Percentiles rank a stretch among this genome's conserved stretches.
These are phyloP conservation scores for Boletus bicolor DNA, from an alignment of 768 basidiomycete genomes.

Conservation along the genomic window DNA sequence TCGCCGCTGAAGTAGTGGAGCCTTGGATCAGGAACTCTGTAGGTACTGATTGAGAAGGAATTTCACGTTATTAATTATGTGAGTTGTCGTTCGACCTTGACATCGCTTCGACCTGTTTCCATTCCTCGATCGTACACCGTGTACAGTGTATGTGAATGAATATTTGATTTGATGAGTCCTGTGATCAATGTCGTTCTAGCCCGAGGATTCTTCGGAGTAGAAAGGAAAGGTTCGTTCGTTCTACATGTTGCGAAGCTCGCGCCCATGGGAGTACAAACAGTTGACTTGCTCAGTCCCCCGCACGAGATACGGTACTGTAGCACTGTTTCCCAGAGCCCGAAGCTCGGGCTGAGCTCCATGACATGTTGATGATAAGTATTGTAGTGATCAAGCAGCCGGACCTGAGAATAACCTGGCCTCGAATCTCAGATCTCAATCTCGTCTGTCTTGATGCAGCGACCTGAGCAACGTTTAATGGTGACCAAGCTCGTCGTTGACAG, in stretches of 20 bases:
- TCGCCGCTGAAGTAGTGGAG: conserved; percentile 39
- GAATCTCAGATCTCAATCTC: background rate
- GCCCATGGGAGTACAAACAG: background rate
- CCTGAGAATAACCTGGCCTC: background rate
- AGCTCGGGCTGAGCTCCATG: background rate
- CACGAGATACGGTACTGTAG: background rate
- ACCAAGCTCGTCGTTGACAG: background rate
- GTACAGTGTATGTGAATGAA: background rate
- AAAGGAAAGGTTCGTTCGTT: background rate
- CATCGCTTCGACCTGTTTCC: background rate
- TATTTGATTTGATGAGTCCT: background rate
- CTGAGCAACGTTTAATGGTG: background rate
- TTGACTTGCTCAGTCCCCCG: background rate
- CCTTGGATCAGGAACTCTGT: conserved; percentile 35
- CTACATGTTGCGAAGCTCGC: background rate
- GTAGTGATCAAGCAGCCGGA: background rate
- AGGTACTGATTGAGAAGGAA: background rate
- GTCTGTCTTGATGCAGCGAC: background rate
- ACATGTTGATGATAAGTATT: background rate
- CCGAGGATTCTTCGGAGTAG: background rate
- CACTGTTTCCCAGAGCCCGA: background rate
- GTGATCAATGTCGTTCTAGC: background rate
- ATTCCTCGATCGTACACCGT: background rate
- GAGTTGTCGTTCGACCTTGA: background rate
- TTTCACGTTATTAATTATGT: background rate